A percentile compares a stretch with the other conserved stretches of the same genome.
Conservation (phyloP, 352 stramenopile species). For the Globisporangium acanthophoron region DNA sequence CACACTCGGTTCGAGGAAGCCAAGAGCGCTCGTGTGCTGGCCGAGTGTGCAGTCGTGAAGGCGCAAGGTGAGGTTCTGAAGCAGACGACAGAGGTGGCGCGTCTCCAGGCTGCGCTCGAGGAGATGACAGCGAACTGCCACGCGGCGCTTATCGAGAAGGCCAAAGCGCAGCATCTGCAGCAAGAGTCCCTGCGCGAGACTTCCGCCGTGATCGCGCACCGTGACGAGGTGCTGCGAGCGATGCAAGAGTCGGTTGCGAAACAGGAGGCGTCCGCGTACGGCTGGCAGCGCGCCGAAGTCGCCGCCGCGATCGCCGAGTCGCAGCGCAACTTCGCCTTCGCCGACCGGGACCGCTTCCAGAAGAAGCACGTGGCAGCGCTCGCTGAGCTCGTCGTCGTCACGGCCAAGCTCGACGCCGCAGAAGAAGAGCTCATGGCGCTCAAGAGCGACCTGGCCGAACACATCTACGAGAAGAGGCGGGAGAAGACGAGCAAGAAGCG, state of each 20-base stretch:
- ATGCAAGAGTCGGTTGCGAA: constrained; percentile 47
- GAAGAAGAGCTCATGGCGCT: constrained; percentile 54
- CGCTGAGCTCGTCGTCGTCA: constrained; percentile 39
- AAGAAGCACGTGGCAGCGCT: constrained; percentile 33
- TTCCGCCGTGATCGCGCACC: constrained; percentile 29
- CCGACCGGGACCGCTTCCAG: constrained; percentile 45
- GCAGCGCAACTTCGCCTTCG: constrained; percentile 60
- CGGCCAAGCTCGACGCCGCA: constrained; percentile 32
- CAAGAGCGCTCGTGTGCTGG: constrained; percentile 24
- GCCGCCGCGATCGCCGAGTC: constrained; percentile 58
- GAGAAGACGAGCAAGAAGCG: constrained; percentile 38
- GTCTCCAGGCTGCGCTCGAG: constrained; percentile 10
- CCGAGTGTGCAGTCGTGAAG: constrained; percentile 5
- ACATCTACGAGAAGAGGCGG: constrained; percentile 58
- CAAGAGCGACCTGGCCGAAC: constrained; percentile 51
- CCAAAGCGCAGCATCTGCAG: constrained; percentile 22
- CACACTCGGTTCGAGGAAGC: constrained; percentile 43
- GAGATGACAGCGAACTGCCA: constrained; percentile 19
- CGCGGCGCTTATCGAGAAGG: constrained; percentile 21
- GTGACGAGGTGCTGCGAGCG: constrained; percentile 35
- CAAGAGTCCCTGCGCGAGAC: constrained; percentile 23
- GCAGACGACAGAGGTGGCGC: constrained; percentile 7
- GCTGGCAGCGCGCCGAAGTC: constrained; percentile 54
- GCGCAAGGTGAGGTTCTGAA: constrained; percentile 3
- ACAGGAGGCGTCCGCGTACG: constrained; percentile 30